phyloP scores from a whole-genome alignment of 2,329 filamentous ascomycete species.

The Aspergillus latus region DNA sequence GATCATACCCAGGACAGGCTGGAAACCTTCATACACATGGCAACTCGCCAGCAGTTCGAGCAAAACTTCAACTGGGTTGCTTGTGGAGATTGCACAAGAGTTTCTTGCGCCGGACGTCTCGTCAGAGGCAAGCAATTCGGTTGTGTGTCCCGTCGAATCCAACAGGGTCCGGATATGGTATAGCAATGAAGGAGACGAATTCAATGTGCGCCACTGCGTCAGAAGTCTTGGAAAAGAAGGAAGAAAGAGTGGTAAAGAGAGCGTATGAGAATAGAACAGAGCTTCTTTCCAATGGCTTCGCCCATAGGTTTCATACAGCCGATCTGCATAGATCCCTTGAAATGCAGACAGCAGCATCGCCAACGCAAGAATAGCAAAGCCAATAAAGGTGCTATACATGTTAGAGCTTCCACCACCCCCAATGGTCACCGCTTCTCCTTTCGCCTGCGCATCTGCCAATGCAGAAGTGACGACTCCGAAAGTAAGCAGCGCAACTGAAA shows the following conservation, averaged over 20 bases:
- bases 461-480: constrained; percentile 83
- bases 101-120: background rate
- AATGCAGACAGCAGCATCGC: constrained; percentile 88
- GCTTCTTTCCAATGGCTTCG: constrained; percentile 88
- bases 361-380: constrained; percentile 77
- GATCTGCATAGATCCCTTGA: constrained; percentile 93
- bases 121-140: background rate
- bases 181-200: constrained; percentile 35
- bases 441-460: constrained; percentile 82
- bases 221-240: constrained; percentile 37
- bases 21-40: constrained; percentile 9
- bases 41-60: background rate
- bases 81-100: background rate
- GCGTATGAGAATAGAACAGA: constrained; percentile 79
- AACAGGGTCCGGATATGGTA: constrained; percentile 19
- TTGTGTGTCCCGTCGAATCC: background rate
- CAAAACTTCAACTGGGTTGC: background rate
- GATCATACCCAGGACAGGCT: constrained; percentile 28
- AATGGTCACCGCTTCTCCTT: constrained; percentile 54
- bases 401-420: constrained; percentile 37
- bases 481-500: constrained; percentile 80
- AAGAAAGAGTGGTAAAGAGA: constrained; percentile 48
- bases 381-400: constrained; percentile 52
- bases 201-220: constrained; percentile 37
- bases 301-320: constrained; percentile 81